Base-by-base conservation (phyloP, 345 rosid species). In the Citrus inodora region DNA sequence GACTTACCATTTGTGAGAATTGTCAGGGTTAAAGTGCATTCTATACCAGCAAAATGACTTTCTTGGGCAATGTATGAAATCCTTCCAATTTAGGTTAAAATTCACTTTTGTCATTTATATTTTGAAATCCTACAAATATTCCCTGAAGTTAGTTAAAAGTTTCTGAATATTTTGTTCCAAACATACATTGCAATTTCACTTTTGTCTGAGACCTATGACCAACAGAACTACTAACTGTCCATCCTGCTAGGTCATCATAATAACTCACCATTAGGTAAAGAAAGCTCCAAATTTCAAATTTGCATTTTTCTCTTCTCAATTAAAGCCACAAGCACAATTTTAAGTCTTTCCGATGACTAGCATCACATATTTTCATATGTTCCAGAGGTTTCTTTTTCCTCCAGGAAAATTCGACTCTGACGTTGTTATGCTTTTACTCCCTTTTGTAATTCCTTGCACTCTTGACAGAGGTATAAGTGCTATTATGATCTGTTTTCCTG, bases 1-100 rank as follows among this genome's bases (percentile, higher is more conserved):
- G 80, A 72, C 42, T 56, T 37, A 35, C 2, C 46, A 66, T 33
- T 59, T 40, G 70, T 65, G 62, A 63, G 68, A 69, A 77, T 48
- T 25, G 35, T 68, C 72, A 55, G 37, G 37, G 55, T 9, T 56
- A 33, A 65, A 51, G 53, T 63, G 40, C 21, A 66, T 55, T 66
- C 24, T 7, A 25, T 66, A 67, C 17, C 9, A 35, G 74, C 17
- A 22, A 46, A 33, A 62, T 27, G 38, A 22, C 14, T 30, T 62
- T 42, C 19, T 71, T 63, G 42, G 60, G 38, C 21, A 74, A 74
- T 46, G 48, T 19, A 9, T 40, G 27, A 17, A 74, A 74, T 25
- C 25, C 35, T 74, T n/a, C 22, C n/a, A 30, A 38, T n/a, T 75
- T 27, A 62, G 14, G 22, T 63, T 38, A 53, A 48, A 25, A 53